phyloP scores from a whole-genome alignment of 768 basidiomycete species.

The Dentipellis sp. region DNA sequence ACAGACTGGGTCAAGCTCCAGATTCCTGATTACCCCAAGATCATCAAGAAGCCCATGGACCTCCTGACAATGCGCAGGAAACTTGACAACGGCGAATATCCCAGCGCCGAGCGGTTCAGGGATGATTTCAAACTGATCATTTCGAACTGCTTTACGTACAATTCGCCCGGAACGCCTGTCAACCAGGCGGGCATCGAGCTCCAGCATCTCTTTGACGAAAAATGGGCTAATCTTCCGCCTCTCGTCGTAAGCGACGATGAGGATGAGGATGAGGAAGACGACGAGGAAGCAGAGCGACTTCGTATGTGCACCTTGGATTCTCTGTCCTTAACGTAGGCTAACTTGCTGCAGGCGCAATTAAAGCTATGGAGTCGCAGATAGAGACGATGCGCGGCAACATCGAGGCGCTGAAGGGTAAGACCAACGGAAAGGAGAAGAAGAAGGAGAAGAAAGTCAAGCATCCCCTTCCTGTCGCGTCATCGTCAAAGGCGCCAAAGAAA shows the following conservation, averaged over 20 bases:
- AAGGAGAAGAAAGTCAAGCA: conserved; percentile 50
- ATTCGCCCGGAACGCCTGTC: conserved; percentile 81
- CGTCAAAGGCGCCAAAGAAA: conserved; percentile 44
- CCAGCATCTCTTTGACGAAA: conserved; percentile 85
- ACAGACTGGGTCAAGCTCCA: conserved; percentile 71
- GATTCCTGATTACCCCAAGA: conserved; percentile 76
- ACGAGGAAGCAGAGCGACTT: conserved; percentile 58
- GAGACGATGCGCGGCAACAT: conserved; percentile 68
- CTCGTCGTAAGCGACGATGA: conserved; percentile 42
- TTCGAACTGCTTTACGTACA: conserved; percentile 87
- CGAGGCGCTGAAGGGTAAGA: conserved; percentile 43
- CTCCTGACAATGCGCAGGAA: conserved; percentile 81
- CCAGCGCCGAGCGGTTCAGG: conserved; percentile 71
- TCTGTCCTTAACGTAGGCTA: conserved; percentile 9
- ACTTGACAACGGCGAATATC: conserved; percentile 69
- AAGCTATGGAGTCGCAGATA: conserved; percentile 73
- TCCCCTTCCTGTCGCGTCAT: conserved; percentile 46
- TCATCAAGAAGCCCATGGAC: conserved; percentile 96
- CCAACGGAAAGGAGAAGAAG: conserved; percentile 58
- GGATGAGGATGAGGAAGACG: conserved; percentile 56
- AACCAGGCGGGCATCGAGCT: conserved; percentile 79
- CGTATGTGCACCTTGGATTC: conserved; percentile 36
- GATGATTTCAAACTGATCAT: conserved; percentile 94
- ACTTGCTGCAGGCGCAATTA: conserved; percentile 49
- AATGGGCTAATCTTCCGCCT: conserved; percentile 74